These are phyloP conservation scores for Neoscytalidium dimidiatum DNA, from an alignment of 2,329 filamentous ascomycete genomes.

Conservation along the genomic window DNA sequence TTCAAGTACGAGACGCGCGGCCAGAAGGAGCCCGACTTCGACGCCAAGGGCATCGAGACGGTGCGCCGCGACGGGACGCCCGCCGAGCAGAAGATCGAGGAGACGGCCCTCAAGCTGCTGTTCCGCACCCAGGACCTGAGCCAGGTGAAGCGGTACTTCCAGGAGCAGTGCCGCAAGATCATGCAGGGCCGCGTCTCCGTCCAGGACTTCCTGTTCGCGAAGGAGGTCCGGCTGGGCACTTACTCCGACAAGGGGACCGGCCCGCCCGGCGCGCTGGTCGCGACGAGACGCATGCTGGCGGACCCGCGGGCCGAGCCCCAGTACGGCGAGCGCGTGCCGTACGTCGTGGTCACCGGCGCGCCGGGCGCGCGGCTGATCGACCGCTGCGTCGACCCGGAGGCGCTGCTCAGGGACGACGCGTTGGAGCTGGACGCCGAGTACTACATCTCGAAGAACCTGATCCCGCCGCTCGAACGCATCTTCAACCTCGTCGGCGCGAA, in stretches of 20 bases:
- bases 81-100: conserved; percentile 94
- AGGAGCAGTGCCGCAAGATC: conserved; percentile 86
- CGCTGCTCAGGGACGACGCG: conserved; percentile 73
- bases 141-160: conserved; percentile 86
- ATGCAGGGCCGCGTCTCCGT: conserved; percentile 86
- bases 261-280: conserved; percentile 86
- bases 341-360: conserved; percentile 86
- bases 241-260: conserved; percentile 80
- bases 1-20: conserved; percentile 87
- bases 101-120: conserved; percentile 83
- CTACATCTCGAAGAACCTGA: conserved; percentile 94
- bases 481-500: conserved; percentile 96
- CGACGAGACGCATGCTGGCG: conserved; percentile 79
- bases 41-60: conserved; percentile 98
- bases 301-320: conserved; percentile 88
- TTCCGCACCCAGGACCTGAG: conserved; percentile 90
- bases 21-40: conserved; percentile 83
- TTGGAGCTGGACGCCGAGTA: conserved; percentile 89
- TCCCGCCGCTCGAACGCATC: conserved; percentile 91
- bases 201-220: conserved; percentile 94
- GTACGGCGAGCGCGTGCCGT: conserved; percentile 92
- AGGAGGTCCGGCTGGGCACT: conserved; percentile 85
- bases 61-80: conserved; percentile 93
- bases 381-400: conserved; percentile 85
- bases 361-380: conserved; percentile 85